Evolutionary conservation across 2,329 filamentous ascomycete species (phyloP).

Genomic region (Pseudogymnoascus sp.): DNA sequence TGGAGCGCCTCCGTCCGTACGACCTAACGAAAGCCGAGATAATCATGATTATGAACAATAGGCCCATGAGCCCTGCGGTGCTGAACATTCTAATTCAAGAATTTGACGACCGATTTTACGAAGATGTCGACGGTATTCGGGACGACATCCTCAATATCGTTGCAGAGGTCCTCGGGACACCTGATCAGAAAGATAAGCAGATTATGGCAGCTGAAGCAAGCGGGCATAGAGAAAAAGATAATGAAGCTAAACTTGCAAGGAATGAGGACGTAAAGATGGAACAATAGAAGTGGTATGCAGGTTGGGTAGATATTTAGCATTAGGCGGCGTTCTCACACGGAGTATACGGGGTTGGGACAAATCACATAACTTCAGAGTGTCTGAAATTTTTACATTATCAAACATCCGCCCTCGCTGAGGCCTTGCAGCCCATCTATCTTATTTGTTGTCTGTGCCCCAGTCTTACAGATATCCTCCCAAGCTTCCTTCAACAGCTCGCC

Average conservation of each 20-base stretch:
- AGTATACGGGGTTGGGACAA: not conserved
- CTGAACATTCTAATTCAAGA: slow-evolving; percentile 60
- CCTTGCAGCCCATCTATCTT: slow-evolving; percentile 28
- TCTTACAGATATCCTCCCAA: slow-evolving; percentile 53
- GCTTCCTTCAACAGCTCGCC: slow-evolving; percentile 49
- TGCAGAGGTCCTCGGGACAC: slow-evolving; percentile 45
- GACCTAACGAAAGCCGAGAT: slow-evolving; percentile 60
- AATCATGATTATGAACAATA: slow-evolving; percentile 59
- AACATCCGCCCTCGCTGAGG: slow-evolving; percentile 48
- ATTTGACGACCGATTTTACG: slow-evolving; percentile 50
- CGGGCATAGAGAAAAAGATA: slow-evolving; percentile 12
- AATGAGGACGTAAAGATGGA: slow-evolving; percentile 14
- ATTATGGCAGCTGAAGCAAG: slow-evolving; percentile 23
- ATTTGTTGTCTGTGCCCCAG: slow-evolving; percentile 42
- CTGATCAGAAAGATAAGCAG: slow-evolving; percentile 24
- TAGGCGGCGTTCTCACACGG: slow-evolving; percentile 1
- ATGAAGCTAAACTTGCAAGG: slow-evolving; percentile 14
- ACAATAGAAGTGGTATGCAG: not conserved
- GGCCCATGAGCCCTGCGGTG: slow-evolving; percentile 47
- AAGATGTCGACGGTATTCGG: slow-evolving; percentile 41
- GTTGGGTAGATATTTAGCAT: not conserved
- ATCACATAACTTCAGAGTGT: not conserved
- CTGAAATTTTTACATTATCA: slow-evolving; percentile 35
- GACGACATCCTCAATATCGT: slow-evolving; percentile 49
- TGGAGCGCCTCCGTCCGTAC: slow-evolving; percentile 47